phyloP scores from a whole-genome alignment of 1,284 basidiomycete species.

The Pseudozyma sp. region DNA sequence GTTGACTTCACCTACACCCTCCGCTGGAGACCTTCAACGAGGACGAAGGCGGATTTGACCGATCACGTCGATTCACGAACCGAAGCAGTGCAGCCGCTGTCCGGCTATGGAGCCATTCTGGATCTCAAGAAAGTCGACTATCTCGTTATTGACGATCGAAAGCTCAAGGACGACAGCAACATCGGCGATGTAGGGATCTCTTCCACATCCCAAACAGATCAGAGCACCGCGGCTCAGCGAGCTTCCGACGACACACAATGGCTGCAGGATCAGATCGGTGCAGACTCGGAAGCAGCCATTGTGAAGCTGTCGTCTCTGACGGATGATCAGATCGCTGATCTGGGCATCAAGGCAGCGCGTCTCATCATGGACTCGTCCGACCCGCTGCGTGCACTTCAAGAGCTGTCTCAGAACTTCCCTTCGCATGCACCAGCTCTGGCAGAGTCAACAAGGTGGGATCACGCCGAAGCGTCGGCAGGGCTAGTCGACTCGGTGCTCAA shows the following conservation, averaged over 20 bases:
- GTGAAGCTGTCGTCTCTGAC: slow-evolving; percentile 23
- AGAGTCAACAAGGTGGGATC: slow-evolving; percentile 38
- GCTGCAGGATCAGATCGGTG: slow-evolving; percentile 36
- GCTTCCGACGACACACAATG: slow-evolving; percentile 19
- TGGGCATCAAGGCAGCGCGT: slow-evolving; percentile 53
- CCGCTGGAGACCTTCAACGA: slow-evolving; percentile 64
- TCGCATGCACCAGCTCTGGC: slow-evolving; percentile 52
- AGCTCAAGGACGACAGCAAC: slow-evolving; percentile 46
- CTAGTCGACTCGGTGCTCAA: slow-evolving; percentile 40
- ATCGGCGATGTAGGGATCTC: slow-evolving; percentile 35
- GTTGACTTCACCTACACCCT: slow-evolving; percentile 52
- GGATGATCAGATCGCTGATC: slow-evolving; percentile 28
- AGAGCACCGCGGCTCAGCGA: neutral
- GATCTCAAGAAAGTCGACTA: slow-evolving; percentile 98
- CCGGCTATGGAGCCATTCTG: slow-evolving; percentile 89
- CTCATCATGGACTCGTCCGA: slow-evolving; percentile 53
- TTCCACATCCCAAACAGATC: slow-evolving; percentile 11
- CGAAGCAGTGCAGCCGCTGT: slow-evolving; percentile 70
- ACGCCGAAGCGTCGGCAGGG: slow-evolving; percentile 17
- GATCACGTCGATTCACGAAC: neutral
- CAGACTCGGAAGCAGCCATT: slow-evolving; percentile 2
- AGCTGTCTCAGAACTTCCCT: slow-evolving; percentile 64
- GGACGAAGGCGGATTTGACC: neutral
- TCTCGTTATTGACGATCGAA: slow-evolving; percentile 76
- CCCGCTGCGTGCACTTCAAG: slow-evolving; percentile 57